Evolutionary conservation across 2,329 filamentous ascomycete species (phyloP).

Genomic region (Xylariomycetidae sp.): DNA sequence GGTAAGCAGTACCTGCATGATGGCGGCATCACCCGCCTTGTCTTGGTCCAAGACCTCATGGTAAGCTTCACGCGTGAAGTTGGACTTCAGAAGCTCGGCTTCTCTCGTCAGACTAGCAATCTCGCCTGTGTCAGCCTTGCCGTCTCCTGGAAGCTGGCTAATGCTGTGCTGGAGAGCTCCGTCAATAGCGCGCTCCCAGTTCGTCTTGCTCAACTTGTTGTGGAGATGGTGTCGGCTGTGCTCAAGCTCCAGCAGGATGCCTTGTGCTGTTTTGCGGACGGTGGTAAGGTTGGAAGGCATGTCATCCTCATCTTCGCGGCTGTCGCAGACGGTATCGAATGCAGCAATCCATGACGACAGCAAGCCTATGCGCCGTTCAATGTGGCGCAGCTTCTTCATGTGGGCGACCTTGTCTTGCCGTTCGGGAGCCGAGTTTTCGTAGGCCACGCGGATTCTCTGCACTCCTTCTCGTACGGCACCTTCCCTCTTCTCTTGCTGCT

Average conservation of each 20-base stretch:
- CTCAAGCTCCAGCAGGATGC: conserved; percentile 84
- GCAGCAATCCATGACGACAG: conserved; percentile 91
- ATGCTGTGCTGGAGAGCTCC: conserved; percentile 82
- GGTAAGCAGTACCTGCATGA: conserved; percentile 76
- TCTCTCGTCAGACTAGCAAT: conserved; percentile 69
- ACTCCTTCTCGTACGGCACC: conserved; percentile 70
- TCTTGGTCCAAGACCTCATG: conserved; percentile 77
- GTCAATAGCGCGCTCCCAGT: conserved; percentile 84
- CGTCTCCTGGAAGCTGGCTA: conserved; percentile 69
- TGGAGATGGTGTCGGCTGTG: conserved; percentile 86
- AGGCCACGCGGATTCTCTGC: conserved; percentile 72
- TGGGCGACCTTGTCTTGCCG: conserved; percentile 71
- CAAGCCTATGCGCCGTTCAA: conserved; percentile 78
- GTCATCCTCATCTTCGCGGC: conserved; percentile 58
- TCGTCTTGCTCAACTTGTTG: conserved; percentile 70
- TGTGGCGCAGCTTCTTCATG: conserved; percentile 75
- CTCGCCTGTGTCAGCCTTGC: conserved; percentile 58
- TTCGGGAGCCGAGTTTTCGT: conserved; percentile 72
- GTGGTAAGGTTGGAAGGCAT: conserved; percentile 64
- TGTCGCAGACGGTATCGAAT: conserved; percentile 77
- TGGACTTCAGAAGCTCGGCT: conserved; percentile 76
- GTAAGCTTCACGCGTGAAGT: conserved; percentile 74
- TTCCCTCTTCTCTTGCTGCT: conserved; percentile 82
- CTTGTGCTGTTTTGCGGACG: conserved; percentile 82
- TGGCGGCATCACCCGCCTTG: conserved; percentile 67